Evolutionary conservation across 2,329 filamentous ascomycete genomes (phyloP).

Genomic region (Stylonectria norvegica): DNA sequence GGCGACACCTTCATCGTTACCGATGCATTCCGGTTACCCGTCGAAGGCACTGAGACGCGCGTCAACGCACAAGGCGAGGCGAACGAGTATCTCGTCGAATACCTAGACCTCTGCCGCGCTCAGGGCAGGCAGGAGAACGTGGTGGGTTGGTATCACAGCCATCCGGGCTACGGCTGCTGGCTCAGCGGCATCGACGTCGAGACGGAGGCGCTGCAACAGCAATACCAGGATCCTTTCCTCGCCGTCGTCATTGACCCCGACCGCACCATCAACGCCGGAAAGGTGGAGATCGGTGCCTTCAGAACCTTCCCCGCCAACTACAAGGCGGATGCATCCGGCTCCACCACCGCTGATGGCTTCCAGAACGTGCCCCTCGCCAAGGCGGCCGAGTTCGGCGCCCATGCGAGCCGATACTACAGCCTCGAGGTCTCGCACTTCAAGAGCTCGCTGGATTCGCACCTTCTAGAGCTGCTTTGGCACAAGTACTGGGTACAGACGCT

Average conservation of each 20-base stretch:
- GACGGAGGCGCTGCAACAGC: constrained; percentile 83
- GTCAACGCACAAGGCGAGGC: constrained; percentile 95
- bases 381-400: constrained; percentile 92
- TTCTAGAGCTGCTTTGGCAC: constrained; percentile 91
- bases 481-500: constrained; percentile 99
- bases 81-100: constrained; percentile 94
- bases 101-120: constrained; percentile 71
- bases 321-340: constrained; percentile 41
- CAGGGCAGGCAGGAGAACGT: constrained; percentile 82
- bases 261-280: constrained; percentile 88
- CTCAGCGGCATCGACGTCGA: constrained; percentile 91
- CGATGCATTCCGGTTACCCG: constrained; percentile 87
- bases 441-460: constrained; percentile 79
- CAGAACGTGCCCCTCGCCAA: constrained; percentile 87
- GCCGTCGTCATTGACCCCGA: constrained; percentile 97
- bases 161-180: constrained; percentile 98
- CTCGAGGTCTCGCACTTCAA: constrained; percentile 94
- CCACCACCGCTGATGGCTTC: constrained; percentile 51
- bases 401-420: constrained; percentile 85
- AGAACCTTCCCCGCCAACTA: constrained; percentile 80
- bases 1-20: constrained; percentile 86
- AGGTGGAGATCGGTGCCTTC: constrained; percentile 97
- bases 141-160: constrained; percentile 97
- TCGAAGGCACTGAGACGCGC: constrained; percentile 96
- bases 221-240: constrained; percentile 84